Base-by-base conservation (phyloP, 805 yeast genomes). In the Pichia membranifaciens region DNA sequence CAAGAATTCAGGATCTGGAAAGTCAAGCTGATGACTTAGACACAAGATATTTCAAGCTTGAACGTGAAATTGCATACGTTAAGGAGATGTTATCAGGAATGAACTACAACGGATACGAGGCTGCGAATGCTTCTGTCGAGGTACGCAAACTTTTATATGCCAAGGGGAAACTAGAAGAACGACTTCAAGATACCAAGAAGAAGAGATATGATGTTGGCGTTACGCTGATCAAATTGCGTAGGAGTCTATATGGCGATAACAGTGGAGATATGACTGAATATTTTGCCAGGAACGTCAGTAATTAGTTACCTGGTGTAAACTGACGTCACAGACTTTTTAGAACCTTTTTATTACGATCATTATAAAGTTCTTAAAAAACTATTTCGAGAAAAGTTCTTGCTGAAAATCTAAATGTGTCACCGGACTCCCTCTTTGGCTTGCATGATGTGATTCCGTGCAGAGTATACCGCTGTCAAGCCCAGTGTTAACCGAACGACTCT, bases 241-340 rank as follows among this genome's bases (percentile, higher is more conserved):
- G 58, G 36, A 56, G 51, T 34, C 49, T 63, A 10, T 58, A 62
- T 48, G 68, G 68, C 18, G 54, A 44, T 35, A 54, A 62, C 34
- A 64, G 63, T 18, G 61, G 64, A 12, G 64, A 60, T 43, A 71
- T 72, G 65, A 78, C 79, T 61, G 77, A 74, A 69, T 76, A 74
- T 71, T 66, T 68, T 78, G 74, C 73, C 60, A 74, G 79, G 69
- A 78, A 79, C 59, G 74, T 71, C 69, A 78, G 53, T 43, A 42
- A 33, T 15, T 45, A 31, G 17, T 17, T 15, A 25, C 7, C 29
- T 8, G 29, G 7, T 25, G 29, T 25, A 25, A 25, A 25, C 29
- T n/a, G 29, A 25, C 10, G 29, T 25, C 10, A 8, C 10, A 25
- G 10, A 7, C 10, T 25, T 25, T 25, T 8, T 7, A 8, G 29